Evolutionary conservation across 208 protist species (phyloP), one percentile per base, ranked within the genome.

Genomic region (Crithidia expoeki): DNA sequence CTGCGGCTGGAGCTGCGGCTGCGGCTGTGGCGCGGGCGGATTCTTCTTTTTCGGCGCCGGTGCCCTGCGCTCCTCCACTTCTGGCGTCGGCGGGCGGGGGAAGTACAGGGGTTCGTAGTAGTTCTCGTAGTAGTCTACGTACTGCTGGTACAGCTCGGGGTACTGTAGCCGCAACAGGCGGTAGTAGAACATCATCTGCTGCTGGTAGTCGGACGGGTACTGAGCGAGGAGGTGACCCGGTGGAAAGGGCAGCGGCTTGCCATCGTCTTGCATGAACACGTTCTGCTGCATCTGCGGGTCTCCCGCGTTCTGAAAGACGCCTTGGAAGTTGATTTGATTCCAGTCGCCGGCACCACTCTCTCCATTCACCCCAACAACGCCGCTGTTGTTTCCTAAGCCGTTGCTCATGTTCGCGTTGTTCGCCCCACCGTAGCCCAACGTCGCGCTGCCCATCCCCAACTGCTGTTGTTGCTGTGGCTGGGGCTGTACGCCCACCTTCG

Each of bases 71-170:
- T 67, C 50, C 38, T 69, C 38, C 36, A 51, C 53, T 30, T 57
- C 42, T 9, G 53, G 59, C 50, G 53, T 36, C 11, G 47, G 21
- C 11, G 64, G 34, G 28, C 17, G 34, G 2, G 69, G 76, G 44
- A 58, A 46, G 65, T 83, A 81, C 5, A 85, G 67, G 2, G 74
- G 80, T 53, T 68, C 71, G 62, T 83, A 88, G 71, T 83, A 88
- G 19, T 46, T 81, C 16, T 79, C 42, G 68, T 85, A 84, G 65
- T 88, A 88, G 33, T 83, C 60, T 1, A 82, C 68, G 63, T 88
- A 88, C 70, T 88, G 83, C 70, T 75, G 66, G 25, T 88, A 88
- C 11, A 85, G 60, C 23, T 88, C 76, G 2, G 83, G 83, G 58
- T 88, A 82, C 58, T 80, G 74, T 21, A 76, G 68, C 17, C 77